Percentiles rank a stretch among this genome's conserved stretches.
Conservation (phyloP, 2,329 filamentous ascomycete species). For the Podosphaera aphanis region DNA sequence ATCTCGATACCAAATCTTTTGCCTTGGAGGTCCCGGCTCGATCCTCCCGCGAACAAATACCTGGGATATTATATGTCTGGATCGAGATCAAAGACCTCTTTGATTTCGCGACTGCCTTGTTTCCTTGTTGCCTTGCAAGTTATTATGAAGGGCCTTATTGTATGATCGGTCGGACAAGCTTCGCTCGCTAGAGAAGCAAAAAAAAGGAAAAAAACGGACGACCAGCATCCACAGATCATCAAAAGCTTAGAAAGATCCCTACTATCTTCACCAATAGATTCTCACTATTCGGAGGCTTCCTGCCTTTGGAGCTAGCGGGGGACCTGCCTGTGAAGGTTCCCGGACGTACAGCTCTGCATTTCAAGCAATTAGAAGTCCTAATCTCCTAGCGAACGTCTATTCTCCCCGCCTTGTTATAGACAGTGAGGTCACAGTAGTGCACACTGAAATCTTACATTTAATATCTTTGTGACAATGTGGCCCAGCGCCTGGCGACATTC, state of each 20-base stretch:
- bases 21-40: background rate
- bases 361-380: too few species aligned
- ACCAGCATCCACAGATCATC: background rate
- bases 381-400: too few species aligned
- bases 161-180: background rate
- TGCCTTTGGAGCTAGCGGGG: background rate
- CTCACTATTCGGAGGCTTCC: background rate
- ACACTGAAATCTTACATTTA: too few species aligned
- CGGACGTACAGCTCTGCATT: too few species aligned
- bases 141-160: background rate
- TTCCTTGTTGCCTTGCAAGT: background rate
- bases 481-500: too few species aligned
- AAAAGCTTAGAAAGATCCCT: background rate
- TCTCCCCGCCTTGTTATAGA: too few species aligned
- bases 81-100: background rate
- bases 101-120: background rate
- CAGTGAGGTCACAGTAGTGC: background rate
- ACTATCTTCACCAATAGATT: background rate
- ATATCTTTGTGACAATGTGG: too few species aligned
- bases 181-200: background rate
- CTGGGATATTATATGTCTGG: background rate
- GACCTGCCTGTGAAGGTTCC: too few species aligned
- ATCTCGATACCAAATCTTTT: background rate
- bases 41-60: background rate
- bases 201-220: background rate